Conservation (phyloP, 257 asterid genomes). For the Perilla frutescens region DNA sequence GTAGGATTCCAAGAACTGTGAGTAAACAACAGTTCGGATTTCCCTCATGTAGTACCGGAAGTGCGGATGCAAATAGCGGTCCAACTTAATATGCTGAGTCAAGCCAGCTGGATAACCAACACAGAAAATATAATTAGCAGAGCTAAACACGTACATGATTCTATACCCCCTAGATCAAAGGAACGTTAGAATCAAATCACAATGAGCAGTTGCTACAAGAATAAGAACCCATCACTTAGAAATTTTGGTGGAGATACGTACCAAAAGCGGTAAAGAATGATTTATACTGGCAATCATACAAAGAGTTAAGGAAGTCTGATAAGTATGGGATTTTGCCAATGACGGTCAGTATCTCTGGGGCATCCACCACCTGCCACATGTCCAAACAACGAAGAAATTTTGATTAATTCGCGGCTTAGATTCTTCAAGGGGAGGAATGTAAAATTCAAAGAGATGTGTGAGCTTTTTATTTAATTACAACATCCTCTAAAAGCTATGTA, state of each 20-base stretch:
- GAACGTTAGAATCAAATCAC: background rate
- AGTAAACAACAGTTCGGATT: conserved; percentile 73
- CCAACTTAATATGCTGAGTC: conserved; percentile 75
- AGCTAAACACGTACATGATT: background rate
- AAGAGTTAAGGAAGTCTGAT: conserved; percentile 78
- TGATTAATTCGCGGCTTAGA: too few relatives aligned
- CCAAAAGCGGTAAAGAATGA: conserved; percentile 88
- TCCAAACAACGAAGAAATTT: conserved; percentile 24
- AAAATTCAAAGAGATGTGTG: background rate
- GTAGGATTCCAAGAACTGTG: conserved; percentile 89
- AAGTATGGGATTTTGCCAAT: conserved; percentile 78
- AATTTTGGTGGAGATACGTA: conserved; percentile 39
- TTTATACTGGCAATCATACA: conserved; percentile 82
- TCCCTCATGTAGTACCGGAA: conserved; percentile 90
- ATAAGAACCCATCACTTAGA: background rate
- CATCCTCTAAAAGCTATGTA: background rate
- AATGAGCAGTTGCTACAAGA: conserved; percentile 9
- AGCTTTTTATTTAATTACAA: background rate
- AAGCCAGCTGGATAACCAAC: conserved; percentile 67
- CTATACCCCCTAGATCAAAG: background rate
- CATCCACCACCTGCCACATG: conserved; percentile 85
- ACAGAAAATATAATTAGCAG: conserved; percentile 15
- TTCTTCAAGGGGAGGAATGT: background rate
- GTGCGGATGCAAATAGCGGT: conserved; percentile 78
- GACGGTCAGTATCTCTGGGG: conserved; percentile 90